A percentile compares a stretch with the other conserved stretches of the same genome.
These are phyloP conservation scores for Benincasa hispida DNA, from an alignment of 306 rosid species.

Conservation along the genomic window DNA sequence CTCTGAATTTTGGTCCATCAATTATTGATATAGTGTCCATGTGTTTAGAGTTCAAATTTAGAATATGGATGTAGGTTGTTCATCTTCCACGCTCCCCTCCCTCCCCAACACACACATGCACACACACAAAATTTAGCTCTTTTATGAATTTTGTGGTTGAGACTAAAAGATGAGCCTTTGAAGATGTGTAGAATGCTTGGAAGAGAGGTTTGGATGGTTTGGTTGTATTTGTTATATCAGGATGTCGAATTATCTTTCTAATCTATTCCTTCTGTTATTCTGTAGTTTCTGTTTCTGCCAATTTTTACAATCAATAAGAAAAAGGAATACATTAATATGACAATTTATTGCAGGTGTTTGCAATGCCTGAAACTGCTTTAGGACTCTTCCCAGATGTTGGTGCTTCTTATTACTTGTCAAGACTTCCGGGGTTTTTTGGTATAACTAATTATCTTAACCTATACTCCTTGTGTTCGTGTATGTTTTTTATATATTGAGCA, in stretches of 20 bases:
- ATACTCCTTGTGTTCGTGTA: neutral
- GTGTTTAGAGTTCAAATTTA: neutral
- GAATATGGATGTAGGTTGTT: neutral
- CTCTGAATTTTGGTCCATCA: neutral
- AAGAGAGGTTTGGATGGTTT: neutral
- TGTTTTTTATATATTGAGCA: neutral
- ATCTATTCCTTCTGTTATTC: too few species aligned
- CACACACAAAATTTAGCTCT: too few species aligned
- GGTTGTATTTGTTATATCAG: neutral
- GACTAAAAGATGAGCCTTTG: neutral
- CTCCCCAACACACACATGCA: too few species aligned
- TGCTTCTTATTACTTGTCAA: slow-evolving; percentile 75
- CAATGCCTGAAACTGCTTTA: slow-evolving; percentile 95
- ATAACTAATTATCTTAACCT: slow-evolving; percentile 13
- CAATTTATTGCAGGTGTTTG: slow-evolving; percentile 55
- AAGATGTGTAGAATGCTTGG: neutral
- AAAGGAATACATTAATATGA: neutral
- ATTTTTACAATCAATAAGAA: too few species aligned
- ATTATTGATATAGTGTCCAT: neutral
- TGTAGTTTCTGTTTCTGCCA: too few species aligned
- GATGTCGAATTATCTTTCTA: too few species aligned
- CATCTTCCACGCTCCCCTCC: neutral
- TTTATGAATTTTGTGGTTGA: neutral
- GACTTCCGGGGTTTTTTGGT: slow-evolving; percentile 91
- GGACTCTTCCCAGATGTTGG: slow-evolving; percentile 98